Percentiles rank a stretch among this genome's conserved stretches.
phyloP scores from a whole-genome alignment of 352 stramenopile genomes.

The Globisporangium carolinianum region DNA sequence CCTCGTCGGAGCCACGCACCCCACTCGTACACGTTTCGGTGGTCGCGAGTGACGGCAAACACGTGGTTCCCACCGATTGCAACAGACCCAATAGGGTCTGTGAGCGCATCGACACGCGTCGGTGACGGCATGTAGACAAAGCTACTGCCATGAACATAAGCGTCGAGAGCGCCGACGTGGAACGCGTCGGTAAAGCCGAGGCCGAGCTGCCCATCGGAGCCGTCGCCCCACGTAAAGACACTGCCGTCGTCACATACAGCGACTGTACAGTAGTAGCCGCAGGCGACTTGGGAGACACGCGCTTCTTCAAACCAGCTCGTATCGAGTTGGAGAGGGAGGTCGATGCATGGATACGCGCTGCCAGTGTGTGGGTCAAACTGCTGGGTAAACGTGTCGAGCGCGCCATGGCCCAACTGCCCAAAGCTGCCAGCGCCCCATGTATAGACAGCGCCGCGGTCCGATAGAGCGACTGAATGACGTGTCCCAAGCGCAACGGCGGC shows the following conservation, averaged over 20 bases:
- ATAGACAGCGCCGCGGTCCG: constrained; percentile 46
- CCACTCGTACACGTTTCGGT: constrained; percentile 58
- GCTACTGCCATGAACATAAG: constrained; percentile 61
- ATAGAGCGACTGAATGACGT: constrained; percentile 68
- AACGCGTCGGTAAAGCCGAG: constrained; percentile 60
- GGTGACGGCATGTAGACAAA: constrained; percentile 72
- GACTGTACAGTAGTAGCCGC: constrained; percentile 68
- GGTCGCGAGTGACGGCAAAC: constrained; percentile 44
- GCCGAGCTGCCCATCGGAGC: constrained; percentile 64
- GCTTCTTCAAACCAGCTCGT: constrained; percentile 71
- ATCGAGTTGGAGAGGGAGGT: constrained; percentile 64
- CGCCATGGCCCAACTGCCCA: constrained; percentile 66
- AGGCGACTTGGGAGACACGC: constrained; percentile 58
- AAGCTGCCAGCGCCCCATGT: constrained; percentile 67
- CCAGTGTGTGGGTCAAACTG: constrained; percentile 67
- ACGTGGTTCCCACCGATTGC: constrained; percentile 64
- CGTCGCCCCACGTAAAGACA: constrained; percentile 69
- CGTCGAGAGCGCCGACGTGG: constrained; percentile 57
- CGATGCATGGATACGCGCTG: constrained; percentile 54
- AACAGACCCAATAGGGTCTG: constrained; percentile 46
- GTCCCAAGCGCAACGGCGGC: constrained; percentile 37
- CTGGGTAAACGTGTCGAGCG: constrained; percentile 63
- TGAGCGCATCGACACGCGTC: constrained; percentile 45
- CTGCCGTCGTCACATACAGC: constrained; percentile 63
- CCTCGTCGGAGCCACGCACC: constrained; percentile 51